Percentiles rank a stretch among this genome's conserved stretches.
Evolutionary conservation across 495 filamentous ascomycete genomes (phyloP).

Genomic region (Trichoderma virens): DNA sequence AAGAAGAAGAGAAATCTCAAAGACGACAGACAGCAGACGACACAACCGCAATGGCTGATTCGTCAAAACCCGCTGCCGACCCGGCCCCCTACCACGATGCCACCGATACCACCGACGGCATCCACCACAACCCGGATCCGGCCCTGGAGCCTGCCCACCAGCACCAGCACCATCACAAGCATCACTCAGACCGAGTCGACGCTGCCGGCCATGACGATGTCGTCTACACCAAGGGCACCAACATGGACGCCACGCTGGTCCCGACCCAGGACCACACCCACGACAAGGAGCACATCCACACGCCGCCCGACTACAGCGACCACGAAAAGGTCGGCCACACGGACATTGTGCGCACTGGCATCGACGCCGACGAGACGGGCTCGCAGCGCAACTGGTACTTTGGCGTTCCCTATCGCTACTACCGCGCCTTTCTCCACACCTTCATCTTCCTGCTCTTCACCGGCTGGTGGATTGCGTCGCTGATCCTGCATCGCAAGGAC

Average conservation of each 20-base stretch:
- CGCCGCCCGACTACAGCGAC: slow-evolving; percentile 12
- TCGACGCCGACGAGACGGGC: neutral
- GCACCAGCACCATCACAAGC: slow-evolving; percentile 13
- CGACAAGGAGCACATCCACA: neutral
- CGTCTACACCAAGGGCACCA: slow-evolving; percentile 13
- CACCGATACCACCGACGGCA: neutral
- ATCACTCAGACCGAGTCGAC: slow-evolving; percentile 10
- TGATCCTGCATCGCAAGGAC: slow-evolving; percentile 64
- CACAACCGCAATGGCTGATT: neutral
- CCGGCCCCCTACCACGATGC: neutral
- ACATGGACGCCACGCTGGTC: neutral
- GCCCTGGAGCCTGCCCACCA: slow-evolving; percentile 10
- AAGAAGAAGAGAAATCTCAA: neutral
- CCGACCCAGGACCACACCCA: slow-evolving; percentile 10
- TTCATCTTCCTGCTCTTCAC: slow-evolving; percentile 13
- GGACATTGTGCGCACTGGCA: slow-evolving; percentile 1
- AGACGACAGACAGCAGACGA: neutral
- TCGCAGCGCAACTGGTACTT: neutral
- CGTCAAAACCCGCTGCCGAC: neutral
- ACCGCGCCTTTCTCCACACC: neutral
- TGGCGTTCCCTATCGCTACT: slow-evolving; percentile 1
- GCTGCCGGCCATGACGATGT: slow-evolving; percentile 17
- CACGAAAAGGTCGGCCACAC: slow-evolving; percentile 9
- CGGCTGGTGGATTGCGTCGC: slow-evolving; percentile 80
- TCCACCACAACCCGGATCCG: slow-evolving; percentile 10